Base-by-base conservation (phyloP, 2,329 filamentous ascomycete species). In the Chaetomium sp. region DNA sequence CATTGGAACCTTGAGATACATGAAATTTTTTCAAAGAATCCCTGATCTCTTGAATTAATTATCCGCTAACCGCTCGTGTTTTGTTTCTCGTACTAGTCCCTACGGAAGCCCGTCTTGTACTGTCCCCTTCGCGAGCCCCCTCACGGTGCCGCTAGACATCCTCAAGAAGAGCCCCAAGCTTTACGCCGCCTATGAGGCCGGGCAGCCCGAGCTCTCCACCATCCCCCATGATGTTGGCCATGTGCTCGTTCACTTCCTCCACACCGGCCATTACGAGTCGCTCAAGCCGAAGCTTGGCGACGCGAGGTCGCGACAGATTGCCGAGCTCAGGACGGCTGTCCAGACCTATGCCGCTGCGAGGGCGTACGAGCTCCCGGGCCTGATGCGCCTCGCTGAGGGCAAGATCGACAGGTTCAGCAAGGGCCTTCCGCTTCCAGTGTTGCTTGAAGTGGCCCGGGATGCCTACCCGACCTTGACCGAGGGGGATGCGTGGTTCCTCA, bases 271-370 rank as follows among this genome's bases (percentile, higher is more conserved):
- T 5, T 65, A 65, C 53, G 58, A 60, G 55, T 58, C 62, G 4
- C 63, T 65, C 56, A 62, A 58, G 59, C 63, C 63, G 10, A 60
- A 54, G 49, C 52, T 56, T 43, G 52, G 45, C 32, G 59, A 61
- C 34, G 48, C 55, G 43, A 53, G 58, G 44, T 42, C 62, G 32
- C 59, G 58, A 53, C 62, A 65, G 55, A 54, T 60, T 42, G 54
- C 53, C 53, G 63, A 65, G 61, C 61, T 65, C 55, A 62, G 56
- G 56, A 64, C 63, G 11, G 61, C 59, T 58, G 64, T 65, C 32
- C 61, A 62, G 27, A 57, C 60, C 32, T 65, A 65, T 38, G 56
- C 61, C 33, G 59, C 62, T 10, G 63, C 63, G 32, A 59, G 62
- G 14, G 42, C 55, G 9, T 65, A 62, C 53, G 63, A 65, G 1